Percentiles rank a stretch among this genome's conserved stretches.
Evolutionary conservation across 1,139 yeast species (phyloP).

Genomic region (Saccharomyces pastorianus): DNA sequence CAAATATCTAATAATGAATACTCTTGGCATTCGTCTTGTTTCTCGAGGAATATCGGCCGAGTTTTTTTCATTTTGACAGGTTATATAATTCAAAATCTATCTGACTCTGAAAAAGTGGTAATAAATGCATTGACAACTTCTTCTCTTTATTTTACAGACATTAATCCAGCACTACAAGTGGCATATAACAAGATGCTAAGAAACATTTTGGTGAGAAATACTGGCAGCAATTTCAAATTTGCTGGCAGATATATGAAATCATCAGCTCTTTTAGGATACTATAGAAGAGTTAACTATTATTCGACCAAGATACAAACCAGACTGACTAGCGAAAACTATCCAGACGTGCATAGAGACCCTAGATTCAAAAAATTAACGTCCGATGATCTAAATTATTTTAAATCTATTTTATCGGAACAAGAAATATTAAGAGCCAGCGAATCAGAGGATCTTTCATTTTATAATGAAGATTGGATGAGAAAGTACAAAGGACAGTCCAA

Average conservation of each 20-base stretch:
- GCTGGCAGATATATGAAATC: background rate
- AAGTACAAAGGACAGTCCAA: conserved; percentile 84
- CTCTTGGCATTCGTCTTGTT: background rate
- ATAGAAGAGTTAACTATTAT: background rate
- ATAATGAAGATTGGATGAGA: conserved; percentile 94
- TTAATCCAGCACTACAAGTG: background rate
- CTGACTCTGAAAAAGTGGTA: background rate
- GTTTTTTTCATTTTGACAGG: background rate
- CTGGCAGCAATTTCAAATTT: background rate
- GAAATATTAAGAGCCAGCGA: conserved; percentile 45
- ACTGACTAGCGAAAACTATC: conserved; percentile 56
- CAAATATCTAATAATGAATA: background rate
- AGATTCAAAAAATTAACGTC: conserved; percentile 41
- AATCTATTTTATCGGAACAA: conserved; percentile 44
- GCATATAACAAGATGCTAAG: background rate
- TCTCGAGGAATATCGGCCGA: background rate
- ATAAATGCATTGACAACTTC: background rate
- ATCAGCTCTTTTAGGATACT: background rate
- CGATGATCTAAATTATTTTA: conserved; percentile 57
- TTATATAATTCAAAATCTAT: background rate
- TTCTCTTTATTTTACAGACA: background rate
- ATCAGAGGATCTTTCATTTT: conserved; percentile 41
- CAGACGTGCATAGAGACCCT: conserved; percentile 43
- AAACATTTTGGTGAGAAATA: background rate
- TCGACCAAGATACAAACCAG: conserved; percentile 2